Evolutionary conservation across 2,329 filamentous ascomycete genomes (phyloP).

Genomic region (Kalmusia sp.): DNA sequence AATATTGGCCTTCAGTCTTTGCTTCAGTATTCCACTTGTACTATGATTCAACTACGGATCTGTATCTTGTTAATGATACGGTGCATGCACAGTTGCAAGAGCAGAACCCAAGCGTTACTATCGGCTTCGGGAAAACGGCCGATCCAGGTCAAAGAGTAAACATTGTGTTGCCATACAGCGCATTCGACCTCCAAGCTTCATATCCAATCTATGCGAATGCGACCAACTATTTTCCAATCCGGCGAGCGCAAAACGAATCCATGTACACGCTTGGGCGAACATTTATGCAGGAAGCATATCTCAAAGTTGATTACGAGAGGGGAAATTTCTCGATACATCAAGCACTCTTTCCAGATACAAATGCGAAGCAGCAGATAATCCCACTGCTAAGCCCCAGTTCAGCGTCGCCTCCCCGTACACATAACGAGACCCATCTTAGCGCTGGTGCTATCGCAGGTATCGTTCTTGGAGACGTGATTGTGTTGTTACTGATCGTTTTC

Average conservation of each 20-base stretch:
- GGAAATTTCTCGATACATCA: conserved; percentile 40
- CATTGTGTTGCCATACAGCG: conserved; percentile 52
- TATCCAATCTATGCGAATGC: conserved; percentile 65
- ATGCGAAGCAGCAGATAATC: conserved; percentile 11
- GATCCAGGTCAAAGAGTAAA: conserved; percentile 39
- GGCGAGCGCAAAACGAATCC: conserved; percentile 59
- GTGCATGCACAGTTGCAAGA: conserved; percentile 39
- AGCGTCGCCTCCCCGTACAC: neutral
- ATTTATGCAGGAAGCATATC: conserved; percentile 70
- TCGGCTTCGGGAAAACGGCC: conserved; percentile 32
- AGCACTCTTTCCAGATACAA: conserved; percentile 14
- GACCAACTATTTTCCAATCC: conserved; percentile 70
- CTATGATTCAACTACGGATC: conserved; percentile 44
- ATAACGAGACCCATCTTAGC: neutral
- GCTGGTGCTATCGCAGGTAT: neutral
- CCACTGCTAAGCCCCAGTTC: conserved; percentile 1
- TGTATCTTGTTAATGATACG: conserved; percentile 50
- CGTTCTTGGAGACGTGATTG: neutral
- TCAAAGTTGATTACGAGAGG: conserved; percentile 53
- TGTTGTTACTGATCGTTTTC: neutral
- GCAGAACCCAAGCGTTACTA: conserved; percentile 40
- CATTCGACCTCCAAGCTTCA: conserved; percentile 53
- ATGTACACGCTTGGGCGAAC: conserved; percentile 68
- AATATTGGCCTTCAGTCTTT: no score
- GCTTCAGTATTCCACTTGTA: conserved; percentile 34